Percentiles rank a stretch among this genome's conserved stretches.
Conservation (phyloP, 371 early-diverging fungal genomes). For the Mucor saturninus region DNA sequence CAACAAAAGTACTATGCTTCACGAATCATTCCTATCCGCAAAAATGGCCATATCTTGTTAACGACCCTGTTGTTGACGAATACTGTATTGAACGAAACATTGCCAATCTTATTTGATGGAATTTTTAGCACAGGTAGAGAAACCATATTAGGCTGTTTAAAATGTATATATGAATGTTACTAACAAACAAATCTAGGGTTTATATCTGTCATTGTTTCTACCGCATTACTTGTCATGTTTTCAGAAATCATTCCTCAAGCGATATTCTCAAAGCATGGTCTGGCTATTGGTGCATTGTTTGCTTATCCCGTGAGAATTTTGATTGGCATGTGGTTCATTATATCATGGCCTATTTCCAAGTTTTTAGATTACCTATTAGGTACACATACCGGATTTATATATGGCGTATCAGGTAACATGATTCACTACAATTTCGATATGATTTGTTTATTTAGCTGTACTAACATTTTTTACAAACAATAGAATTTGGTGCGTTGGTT, state of each 20-base stretch:
- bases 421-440: not conserved
- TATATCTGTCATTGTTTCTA: constrained; percentile 77
- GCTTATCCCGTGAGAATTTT: constrained; percentile 73
- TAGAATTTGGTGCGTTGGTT: constrained; percentile 78
- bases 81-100: constrained; percentile 83
- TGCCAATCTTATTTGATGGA: constrained; percentile 79
- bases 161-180: not conserved
- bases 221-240: constrained; percentile 78
- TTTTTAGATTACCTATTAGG: constrained; percentile 81
- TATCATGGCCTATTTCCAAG: constrained; percentile 82
- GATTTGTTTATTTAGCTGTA: not conserved
- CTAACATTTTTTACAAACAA: not conserved
- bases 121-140: constrained; percentile 56
- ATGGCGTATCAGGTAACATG: constrained; percentile 60
- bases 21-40: constrained; percentile 76
- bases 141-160: not conserved
- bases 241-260: constrained; percentile 91
- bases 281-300: constrained; percentile 81
- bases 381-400: constrained; percentile 67
- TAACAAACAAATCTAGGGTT: constrained; percentile 47
- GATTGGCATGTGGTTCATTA: constrained; percentile 66
- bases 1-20: constrained; percentile 67
- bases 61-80: constrained; percentile 80
- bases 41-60: constrained; percentile 78
- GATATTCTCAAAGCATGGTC: constrained; percentile 78